Conservation (phyloP, 169 alveolate species). For the Plasmodium malariae region DNA sequence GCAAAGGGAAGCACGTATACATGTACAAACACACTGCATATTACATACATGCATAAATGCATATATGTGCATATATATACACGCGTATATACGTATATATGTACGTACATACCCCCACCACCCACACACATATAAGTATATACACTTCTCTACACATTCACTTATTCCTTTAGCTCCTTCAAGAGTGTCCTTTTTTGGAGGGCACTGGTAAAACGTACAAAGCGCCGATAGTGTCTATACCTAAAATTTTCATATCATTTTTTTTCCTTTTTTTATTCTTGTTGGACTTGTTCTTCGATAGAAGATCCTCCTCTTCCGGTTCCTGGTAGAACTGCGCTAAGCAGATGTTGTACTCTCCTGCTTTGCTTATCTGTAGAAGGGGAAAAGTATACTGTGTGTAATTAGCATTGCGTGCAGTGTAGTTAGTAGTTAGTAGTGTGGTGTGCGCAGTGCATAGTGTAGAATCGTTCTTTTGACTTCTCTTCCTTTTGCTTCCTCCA, state of each 20-base stretch:
- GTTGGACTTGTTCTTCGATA: conserved; percentile 15
- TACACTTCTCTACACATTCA: not conserved
- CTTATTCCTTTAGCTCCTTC: too few species aligned
- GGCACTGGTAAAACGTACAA: conserved; percentile 37
- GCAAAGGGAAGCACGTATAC: too few species aligned
- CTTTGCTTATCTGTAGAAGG: conserved; percentile 5
- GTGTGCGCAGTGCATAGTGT: too few species aligned
- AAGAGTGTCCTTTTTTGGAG: not conserved
- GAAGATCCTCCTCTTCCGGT: conserved; percentile 16
- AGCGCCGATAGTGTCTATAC: conserved; percentile 43
- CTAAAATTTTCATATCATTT: conserved; percentile 28
- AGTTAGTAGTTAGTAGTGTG: too few species aligned
- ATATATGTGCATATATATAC: not conserved
- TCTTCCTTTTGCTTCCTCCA: too few species aligned
- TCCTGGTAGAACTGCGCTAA: conserved; percentile 34
- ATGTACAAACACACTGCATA: not conserved
- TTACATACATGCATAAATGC: not conserved
- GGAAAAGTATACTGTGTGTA: too few species aligned
- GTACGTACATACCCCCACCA: not conserved
- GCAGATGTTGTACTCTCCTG: conserved; percentile 48
- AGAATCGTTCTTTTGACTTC: too few species aligned
- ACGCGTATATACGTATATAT: not conserved
- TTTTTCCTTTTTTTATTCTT: conserved; percentile 17
- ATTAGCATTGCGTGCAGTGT: too few species aligned
- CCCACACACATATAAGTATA: not conserved